A percentile compares a stretch with the other conserved stretches of the same genome.
phyloP scores from a whole-genome alignment of 2,329 filamentous ascomycete species.

The Alternaria sp. region DNA sequence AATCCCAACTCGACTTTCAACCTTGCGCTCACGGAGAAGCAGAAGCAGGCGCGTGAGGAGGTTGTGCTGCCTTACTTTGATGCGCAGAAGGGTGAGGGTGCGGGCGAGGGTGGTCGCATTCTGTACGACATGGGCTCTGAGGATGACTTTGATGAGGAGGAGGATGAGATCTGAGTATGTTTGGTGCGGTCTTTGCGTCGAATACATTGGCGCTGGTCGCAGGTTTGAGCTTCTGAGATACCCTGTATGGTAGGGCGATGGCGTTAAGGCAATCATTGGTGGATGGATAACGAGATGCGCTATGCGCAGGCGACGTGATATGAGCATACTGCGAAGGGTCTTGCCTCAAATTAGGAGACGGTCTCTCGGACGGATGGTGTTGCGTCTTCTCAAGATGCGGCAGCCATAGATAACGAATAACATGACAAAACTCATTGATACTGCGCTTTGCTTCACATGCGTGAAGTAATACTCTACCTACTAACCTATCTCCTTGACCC shows the following conservation, averaged over 20 bases:
- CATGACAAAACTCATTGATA: neutral
- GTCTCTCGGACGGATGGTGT: neutral
- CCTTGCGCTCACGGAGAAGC: constrained; percentile 86
- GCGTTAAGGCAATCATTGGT: constrained; percentile 1
- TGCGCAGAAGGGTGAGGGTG: constrained; percentile 75
- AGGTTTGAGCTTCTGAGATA: constrained; percentile 7
- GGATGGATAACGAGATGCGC: neutral
- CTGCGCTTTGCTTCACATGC: neutral
- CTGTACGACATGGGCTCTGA: constrained; percentile 96
- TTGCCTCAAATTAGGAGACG: neutral
- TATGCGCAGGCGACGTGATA: neutral
- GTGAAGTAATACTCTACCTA: neutral
- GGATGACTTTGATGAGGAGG: constrained; percentile 96
- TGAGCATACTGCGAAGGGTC: neutral
- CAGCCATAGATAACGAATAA: neutral
- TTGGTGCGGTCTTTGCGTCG: neutral
- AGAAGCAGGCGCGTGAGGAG: constrained; percentile 82
- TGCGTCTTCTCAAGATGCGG: neutral
- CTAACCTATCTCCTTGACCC: neutral
- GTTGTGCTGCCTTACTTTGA: constrained; percentile 96
- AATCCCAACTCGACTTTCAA: constrained; percentile 74
- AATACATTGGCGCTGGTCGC: neutral
- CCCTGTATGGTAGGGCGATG: constrained; percentile 16
- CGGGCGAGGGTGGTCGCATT: constrained; percentile 87
- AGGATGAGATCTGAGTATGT: constrained; percentile 76